Conservation (phyloP, 371 early-diverging fungal species). For the Mortierella sp. region DNA sequence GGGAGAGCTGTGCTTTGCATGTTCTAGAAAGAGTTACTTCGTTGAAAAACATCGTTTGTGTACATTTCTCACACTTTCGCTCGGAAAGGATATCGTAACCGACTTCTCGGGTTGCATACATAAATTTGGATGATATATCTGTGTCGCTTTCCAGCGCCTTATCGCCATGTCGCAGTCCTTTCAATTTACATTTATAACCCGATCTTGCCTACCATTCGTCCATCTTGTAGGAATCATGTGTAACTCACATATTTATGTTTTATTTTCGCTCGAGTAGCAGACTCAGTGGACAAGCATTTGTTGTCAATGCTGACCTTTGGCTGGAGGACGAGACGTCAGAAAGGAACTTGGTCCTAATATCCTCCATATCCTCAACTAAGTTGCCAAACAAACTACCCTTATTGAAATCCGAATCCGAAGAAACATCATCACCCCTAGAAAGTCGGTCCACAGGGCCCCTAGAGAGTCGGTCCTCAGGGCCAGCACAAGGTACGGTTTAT, state of each 20-base stretch:
- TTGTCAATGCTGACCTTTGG: conserved; percentile 51
- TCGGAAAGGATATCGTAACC: neutral
- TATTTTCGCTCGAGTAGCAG: conserved; percentile 4
- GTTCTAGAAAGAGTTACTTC: neutral
- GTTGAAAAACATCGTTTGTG: neutral
- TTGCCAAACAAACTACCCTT: neutral
- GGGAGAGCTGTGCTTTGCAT: too few species aligned
- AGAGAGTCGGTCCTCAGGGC: neutral
- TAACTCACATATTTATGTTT: neutral
- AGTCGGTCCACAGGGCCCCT: neutral
- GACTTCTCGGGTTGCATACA: conserved; percentile 1
- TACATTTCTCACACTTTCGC: neutral
- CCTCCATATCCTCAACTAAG: conserved; percentile 32
- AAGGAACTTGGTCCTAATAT: conserved; percentile 34
- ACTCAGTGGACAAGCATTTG: conserved; percentile 26
- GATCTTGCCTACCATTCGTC: neutral
- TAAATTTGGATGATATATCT: neutral
- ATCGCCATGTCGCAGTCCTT: too few species aligned
- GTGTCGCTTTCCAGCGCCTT: neutral
- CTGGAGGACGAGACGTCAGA: conserved; percentile 42
- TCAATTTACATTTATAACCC: neutral
- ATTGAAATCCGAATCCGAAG: neutral
- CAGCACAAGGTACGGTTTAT: neutral
- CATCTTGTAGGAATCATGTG: neutral
- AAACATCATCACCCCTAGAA: neutral